A percentile compares a stretch with the other conserved stretches of the same genome.
Conservation (phyloP, 768 basidiomycete genomes). For the Kondoa malvinella region DNA sequence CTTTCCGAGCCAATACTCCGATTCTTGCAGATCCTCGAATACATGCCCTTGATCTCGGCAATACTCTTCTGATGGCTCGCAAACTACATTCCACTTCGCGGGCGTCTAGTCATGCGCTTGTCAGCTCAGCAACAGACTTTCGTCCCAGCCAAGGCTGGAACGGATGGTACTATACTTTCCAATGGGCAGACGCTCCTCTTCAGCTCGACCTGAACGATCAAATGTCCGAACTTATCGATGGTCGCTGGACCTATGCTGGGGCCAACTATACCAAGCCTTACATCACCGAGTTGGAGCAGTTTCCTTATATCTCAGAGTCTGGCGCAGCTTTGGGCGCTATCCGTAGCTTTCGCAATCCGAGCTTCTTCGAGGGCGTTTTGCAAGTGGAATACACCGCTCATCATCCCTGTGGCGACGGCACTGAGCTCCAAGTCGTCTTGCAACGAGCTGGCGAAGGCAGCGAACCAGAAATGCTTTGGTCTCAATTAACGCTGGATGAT, state of each 20-base stretch:
- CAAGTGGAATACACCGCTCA: slow-evolving; percentile 15
- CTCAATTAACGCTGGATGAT: slow-evolving; percentile 15
- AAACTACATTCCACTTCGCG: no score
- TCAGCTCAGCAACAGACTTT: slow-evolving; percentile 19
- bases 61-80: slow-evolving; percentile 16
- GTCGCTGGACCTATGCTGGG: not conserved
- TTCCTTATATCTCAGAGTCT: slow-evolving; percentile 17
- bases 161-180: slow-evolving; percentile 21
- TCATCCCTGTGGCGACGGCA: slow-evolving; percentile 21
- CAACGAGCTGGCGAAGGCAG: slow-evolving; percentile 7
- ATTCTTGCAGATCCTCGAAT: slow-evolving; percentile 19
- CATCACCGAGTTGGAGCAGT: not conserved
- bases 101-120: not conserved
- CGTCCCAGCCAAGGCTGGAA: slow-evolving; percentile 21
- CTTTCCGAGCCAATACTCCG: slow-evolving; percentile 17
- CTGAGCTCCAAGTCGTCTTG: slow-evolving; percentile 8
- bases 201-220: not conserved
- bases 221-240: not conserved
- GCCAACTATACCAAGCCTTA: not conserved
- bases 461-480: slow-evolving; percentile 9
- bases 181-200: not conserved
- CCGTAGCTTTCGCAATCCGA: slow-evolving; percentile 16
- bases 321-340: slow-evolving; percentile 14
- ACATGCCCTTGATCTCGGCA: slow-evolving; percentile 17
- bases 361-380: slow-evolving; percentile 15